Evolutionary conservation across 257 asterid genomes (phyloP).

Genomic region (Linderniella brevidens): DNA sequence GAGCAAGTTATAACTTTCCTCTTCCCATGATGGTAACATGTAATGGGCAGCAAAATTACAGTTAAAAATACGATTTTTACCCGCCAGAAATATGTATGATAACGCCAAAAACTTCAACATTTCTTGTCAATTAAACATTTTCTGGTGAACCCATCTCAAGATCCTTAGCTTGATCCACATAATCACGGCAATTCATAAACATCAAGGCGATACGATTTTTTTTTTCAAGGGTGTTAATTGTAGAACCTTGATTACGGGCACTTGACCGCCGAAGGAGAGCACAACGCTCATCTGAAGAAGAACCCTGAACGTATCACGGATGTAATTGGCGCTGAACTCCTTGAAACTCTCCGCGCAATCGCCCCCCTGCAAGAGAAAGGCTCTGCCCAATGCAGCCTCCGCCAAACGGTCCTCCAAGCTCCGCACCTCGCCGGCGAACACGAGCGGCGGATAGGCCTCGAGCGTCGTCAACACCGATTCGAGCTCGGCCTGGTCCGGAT

Average conservation of each 20-base stretch:
- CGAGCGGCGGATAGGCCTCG: slow-evolving; percentile 42
- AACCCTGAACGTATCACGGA: slow-evolving; percentile 65
- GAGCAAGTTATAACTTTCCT: no score
- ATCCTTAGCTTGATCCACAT: neutral
- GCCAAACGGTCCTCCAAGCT: slow-evolving; percentile 53
- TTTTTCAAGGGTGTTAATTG: neutral
- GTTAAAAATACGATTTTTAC: no score
- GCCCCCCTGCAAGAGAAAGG: slow-evolving; percentile 67
- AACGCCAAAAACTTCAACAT: no score
- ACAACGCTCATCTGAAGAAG: slow-evolving; percentile 78
- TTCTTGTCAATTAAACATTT: no score
- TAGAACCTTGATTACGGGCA: slow-evolving; percentile 62
- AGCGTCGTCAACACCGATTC: slow-evolving; percentile 30
- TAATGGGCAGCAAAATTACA: no score
- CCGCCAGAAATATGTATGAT: no score
- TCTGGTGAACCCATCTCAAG: neutral
- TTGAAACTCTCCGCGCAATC: slow-evolving; percentile 89
- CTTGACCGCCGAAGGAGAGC: slow-evolving; percentile 67
- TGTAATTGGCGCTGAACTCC: slow-evolving; percentile 61
- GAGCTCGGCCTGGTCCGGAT: slow-evolving; percentile 16
- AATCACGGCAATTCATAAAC: neutral
- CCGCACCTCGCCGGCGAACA: slow-evolving; percentile 79
- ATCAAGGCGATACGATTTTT: neutral
- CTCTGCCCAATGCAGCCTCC: slow-evolving; percentile 71
- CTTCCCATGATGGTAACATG: no score